phyloP scores from a whole-genome alignment of 2,329 filamentous ascomycete species.

The Microdochium trichocladiopsis region DNA sequence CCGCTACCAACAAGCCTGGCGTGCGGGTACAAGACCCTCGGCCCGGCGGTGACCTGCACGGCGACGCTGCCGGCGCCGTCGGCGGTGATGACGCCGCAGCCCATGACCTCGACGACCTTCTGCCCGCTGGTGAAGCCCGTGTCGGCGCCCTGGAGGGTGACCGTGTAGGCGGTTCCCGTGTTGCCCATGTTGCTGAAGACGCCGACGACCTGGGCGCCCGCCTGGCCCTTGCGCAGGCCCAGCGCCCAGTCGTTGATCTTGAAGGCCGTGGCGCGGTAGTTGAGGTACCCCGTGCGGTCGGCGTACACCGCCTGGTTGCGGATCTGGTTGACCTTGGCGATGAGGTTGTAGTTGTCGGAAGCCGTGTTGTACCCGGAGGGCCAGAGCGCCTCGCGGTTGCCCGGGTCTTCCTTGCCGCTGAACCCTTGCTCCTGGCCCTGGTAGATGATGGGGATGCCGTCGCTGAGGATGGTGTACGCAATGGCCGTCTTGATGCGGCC shows the following conservation, averaged over 20 bases:
- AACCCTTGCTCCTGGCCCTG: constrained; percentile 52
- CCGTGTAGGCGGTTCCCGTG: constrained; percentile 18
- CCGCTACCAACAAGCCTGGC: constrained; percentile 23
- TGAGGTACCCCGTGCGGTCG: constrained; percentile 25
- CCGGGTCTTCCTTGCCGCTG: constrained; percentile 29
- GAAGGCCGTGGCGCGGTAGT: constrained; percentile 27
- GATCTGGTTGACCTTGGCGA: constrained; percentile 40
- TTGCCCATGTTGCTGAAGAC: constrained; percentile 33
- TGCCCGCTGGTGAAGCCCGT: constrained; percentile 28
- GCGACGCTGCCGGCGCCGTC: constrained; percentile 33
- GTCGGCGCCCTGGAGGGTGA: constrained; percentile 23
- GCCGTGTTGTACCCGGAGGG: constrained; percentile 34
- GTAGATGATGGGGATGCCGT: constrained; percentile 53
- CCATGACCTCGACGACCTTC: constrained; percentile 31
- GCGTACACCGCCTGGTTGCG: constrained; percentile 35
- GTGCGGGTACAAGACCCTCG: constrained; percentile 31
- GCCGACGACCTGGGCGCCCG: constrained; percentile 28
- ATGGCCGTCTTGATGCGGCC: constrained; percentile 44
- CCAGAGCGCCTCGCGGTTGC: constrained; percentile 44
- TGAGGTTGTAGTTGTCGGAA: constrained; percentile 34
- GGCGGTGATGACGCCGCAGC: constrained; percentile 33
- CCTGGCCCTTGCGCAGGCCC: constrained; percentile 37
- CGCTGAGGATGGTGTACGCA: constrained; percentile 44
- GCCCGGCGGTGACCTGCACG: constrained; percentile 30
- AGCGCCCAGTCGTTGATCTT: constrained; percentile 32